Evolutionary conservation across 345 rosid species (phyloP), one percentile per base, ranked within the genome.

Genomic region (Aquilaria yunnanensis): DNA sequence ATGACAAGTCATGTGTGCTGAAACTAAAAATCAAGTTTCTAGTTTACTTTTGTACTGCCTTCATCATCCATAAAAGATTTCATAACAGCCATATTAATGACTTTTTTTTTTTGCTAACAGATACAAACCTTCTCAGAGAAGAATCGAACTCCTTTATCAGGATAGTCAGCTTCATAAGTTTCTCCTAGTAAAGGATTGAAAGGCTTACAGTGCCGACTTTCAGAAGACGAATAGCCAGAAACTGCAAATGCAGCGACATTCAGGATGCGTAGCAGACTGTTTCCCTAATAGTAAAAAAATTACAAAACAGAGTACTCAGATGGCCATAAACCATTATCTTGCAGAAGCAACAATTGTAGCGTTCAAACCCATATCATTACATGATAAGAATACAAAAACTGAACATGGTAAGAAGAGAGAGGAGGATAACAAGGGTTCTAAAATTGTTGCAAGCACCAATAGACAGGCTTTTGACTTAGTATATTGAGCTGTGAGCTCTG

Each of bases 171-270:
- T 80, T 90, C 98, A 64, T 84, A 93, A 41, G 98, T 93, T 83
- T 93, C 98, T 75, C 98, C 98, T 30, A 92, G 82, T 68, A 92
- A 76, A 74, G 96, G 98, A 65, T 93, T 93, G 66, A 93, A 94
- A n/a, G 99, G 99, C 80, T 94, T 94, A 75, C 99, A 90, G 43
- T 86, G 95, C 30, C 99, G 82, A 47, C 97, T 92, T 74, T 90
- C 91, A 14, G 99, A 81, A 47, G 96, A 90, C 70, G 97, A 95
- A 70, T 94, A 94, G 43, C 96, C 99, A 67, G 99, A 94, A 61
- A 86, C 90, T 12, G 99, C 97, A 80, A 94, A 94, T 29, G 99
- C 97, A 64, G 97, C 93, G 78, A 94, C 97, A 63, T 86, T 63
- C 58, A 94, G 73, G 72, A 81, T 81, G 78, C 99, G 86, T 52